Evolutionary conservation across 192 early-diverging fungal genomes (phyloP).

Genomic region (Chytriomyces hyalinus): DNA sequence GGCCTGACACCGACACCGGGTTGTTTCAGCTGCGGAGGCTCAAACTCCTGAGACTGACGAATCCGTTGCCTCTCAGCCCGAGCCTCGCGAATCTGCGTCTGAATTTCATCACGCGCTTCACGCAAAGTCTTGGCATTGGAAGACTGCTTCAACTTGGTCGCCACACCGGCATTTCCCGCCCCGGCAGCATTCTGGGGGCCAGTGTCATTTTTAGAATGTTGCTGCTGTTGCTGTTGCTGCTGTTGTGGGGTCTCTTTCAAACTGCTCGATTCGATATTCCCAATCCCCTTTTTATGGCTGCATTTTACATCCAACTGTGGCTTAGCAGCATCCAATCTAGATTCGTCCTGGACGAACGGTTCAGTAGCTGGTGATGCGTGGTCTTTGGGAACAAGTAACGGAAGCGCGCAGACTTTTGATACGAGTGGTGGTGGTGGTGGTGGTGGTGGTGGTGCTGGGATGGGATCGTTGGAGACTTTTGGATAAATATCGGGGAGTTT

Average conservation of each 20-base stretch:
- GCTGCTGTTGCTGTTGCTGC: not conserved
- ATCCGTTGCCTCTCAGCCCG: conserved; percentile 18
- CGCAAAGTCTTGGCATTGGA: conserved; percentile 29
- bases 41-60: conserved; percentile 8
- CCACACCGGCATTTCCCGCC: not conserved
- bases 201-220: not conserved
- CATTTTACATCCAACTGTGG: not conserved
- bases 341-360: too few relatives aligned
- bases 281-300: not conserved
- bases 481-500: too few relatives aligned
- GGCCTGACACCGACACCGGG: not conserved
- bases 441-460: not conserved
- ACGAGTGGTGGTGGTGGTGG: too few relatives aligned
- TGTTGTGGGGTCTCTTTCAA: not conserved
- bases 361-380: too few relatives aligned
- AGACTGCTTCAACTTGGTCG: not conserved
- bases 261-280: not conserved
- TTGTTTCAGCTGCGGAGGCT: not conserved
- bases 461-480: too few relatives aligned
- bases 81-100: conserved; percentile 30
- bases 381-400: not conserved
- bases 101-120: conserved; percentile 35
- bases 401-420: not conserved
- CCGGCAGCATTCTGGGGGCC: not conserved
- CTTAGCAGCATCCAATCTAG: not conserved